These are phyloP conservation scores for Boletus vinaceobasis DNA, from an alignment of 768 basidiomycete genomes.

Conservation along the genomic window DNA sequence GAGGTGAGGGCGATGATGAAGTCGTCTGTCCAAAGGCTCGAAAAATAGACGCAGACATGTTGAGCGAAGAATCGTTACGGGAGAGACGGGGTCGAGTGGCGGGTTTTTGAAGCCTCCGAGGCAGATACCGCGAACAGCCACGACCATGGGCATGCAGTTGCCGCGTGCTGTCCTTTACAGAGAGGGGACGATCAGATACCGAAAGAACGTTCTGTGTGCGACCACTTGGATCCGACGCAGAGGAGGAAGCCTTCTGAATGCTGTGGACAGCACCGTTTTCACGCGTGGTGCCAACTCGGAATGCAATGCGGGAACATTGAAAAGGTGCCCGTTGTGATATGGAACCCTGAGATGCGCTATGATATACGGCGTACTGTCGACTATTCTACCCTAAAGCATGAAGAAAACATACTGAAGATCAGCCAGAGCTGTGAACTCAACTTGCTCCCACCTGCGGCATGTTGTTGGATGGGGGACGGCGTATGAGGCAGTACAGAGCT, in stretches of 20 bases:
- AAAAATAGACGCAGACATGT: constrained; percentile 22
- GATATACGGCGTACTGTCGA: not conserved
- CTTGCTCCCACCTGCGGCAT: not conserved
- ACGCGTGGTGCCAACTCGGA: not conserved
- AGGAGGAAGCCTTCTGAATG: constrained; percentile 10
- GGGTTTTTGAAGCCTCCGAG: constrained; percentile 13
- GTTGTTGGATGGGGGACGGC: not conserved
- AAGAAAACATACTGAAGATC: not conserved
- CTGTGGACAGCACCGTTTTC: constrained; percentile 7
- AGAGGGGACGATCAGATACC: not conserved
- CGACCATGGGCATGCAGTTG: constrained; percentile 12
- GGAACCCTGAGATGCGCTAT: no score
- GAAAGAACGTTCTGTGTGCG: constrained; percentile 13
- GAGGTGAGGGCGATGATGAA: constrained; percentile 6
- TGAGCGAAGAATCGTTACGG: not conserved
- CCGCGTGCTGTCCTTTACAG: constrained; percentile 13
- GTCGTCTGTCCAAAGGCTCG: constrained; percentile 19
- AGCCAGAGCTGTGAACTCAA: not conserved
- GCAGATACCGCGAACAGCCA: constrained; percentile 14
- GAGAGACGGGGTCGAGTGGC: not conserved
- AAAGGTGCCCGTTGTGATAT: not conserved
- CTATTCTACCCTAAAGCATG: not conserved
- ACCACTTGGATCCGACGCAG: constrained; percentile 6
- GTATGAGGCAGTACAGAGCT: not conserved
- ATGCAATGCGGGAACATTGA: constrained; percentile 7